phyloP scores from a whole-genome alignment of 225 moss, liverwort and hornwort species.

The Marchantia paleacea region DNA sequence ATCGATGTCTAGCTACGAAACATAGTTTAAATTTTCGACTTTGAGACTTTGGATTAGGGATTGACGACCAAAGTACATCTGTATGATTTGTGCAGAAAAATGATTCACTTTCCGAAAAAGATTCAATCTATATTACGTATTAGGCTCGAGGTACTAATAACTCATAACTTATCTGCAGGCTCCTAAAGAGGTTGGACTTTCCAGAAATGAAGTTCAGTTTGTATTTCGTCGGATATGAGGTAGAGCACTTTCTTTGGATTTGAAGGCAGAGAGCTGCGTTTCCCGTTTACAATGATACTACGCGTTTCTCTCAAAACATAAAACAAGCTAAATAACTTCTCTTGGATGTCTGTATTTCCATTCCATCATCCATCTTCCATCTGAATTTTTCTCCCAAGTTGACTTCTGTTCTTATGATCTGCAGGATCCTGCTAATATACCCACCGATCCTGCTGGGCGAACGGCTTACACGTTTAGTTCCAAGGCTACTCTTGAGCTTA shows the following conservation, averaged over 20 bases:
- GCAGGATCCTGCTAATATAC: conserved; percentile 58
- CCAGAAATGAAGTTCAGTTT: conserved; percentile 80
- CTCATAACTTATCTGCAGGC: conserved; percentile 35
- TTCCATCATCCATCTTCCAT: too few relatives aligned
- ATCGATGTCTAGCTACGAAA: not conserved
- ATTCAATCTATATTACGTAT: too few relatives aligned
- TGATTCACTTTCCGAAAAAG: too few relatives aligned
- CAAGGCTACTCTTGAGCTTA: conserved; percentile 78
- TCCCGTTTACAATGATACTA: too few relatives aligned
- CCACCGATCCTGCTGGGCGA: conserved; percentile 44
- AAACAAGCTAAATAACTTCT: too few relatives aligned
- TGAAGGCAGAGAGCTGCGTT: not conserved
- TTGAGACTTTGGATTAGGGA: too few relatives aligned
- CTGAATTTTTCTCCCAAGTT: too few relatives aligned
- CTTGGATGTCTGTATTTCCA: too few relatives aligned
- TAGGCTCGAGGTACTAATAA: not conserved
- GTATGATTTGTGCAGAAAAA: too few relatives aligned
- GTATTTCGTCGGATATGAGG: conserved; percentile 84
- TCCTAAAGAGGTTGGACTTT: conserved; percentile 65
- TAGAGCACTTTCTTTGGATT: conserved; percentile 18
- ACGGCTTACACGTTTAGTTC: conserved; percentile 45
- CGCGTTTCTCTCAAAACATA: too few relatives aligned
- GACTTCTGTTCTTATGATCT: too few relatives aligned
- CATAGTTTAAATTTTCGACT: not conserved
- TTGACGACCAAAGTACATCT: too few relatives aligned